Evolutionary conservation across 257 asterid species (phyloP), one percentile per base, ranked within the genome.

Genomic region (Solanum gracilifrons): DNA sequence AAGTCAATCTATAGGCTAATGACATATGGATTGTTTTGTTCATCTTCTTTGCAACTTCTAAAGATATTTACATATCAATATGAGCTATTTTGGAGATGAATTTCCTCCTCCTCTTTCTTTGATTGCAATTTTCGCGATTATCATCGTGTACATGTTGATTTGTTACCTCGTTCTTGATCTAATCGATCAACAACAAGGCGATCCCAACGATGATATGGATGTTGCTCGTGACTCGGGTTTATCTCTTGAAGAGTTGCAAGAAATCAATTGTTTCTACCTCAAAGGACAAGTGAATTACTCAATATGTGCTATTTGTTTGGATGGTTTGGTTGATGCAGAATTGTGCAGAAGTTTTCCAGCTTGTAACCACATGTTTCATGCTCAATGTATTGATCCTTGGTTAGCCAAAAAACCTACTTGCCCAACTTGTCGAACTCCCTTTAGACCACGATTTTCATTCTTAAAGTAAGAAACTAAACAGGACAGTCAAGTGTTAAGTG

Each of bases 331-430:
- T 79, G 89, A 87, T 9, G 87, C 89, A 2, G 91, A 93, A 11
- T 74, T 93, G 18, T 93, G 97, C 90, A 88, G 94, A 39, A 88
- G 87, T 37, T 88, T 94, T 82, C 98, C 95, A 10, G 89, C 91
- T 87, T 93, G 97, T 88, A 91, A 71, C 60, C 98, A 93, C 77
- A 91, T 91, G 89, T 93, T 93, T 69, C 98, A 93, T 88, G 94
- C 94, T 58, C 90, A 86, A 2, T 93, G 98, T 84, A 91, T 95
- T n/a, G 98, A 93, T 80, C 94, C 92, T 83, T 93, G 96, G 96
- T 91, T 94, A 43, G 87, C 85, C 35, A 93, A 75, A 89, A 92
- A 90, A 83, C 86, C 85, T 64, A 95, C 93, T 18, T 93, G 95
- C n/a, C 96, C 95, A 1, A 89, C 89, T 41, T 93, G 96, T 73